Evolutionary conservation across 495 filamentous ascomycete genomes (phyloP), one percentile per base, ranked within the genome.

Genomic region (Penicillium ucsense): DNA sequence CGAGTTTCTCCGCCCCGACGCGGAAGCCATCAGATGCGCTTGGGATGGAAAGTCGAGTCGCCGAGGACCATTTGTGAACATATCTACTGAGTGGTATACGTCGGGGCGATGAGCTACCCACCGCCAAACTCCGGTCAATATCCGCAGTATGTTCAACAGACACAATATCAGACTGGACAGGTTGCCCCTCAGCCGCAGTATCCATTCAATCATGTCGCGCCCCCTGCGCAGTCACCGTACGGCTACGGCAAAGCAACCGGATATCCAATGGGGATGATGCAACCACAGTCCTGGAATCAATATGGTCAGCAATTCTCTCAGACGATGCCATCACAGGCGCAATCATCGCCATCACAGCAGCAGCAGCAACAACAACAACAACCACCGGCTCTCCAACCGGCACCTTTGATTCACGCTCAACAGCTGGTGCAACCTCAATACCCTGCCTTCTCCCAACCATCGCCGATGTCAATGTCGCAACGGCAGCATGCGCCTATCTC

Each of bases 31-130:
- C 53, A 47, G 47, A 52, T 45, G 38, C 44, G 47, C 39, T 35
- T 29, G 41, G 35, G 27, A 31, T 35, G 36, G 45, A 42, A 51
- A 33, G 45, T 41, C 34, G 45, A 50, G 44, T 46, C 29, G 35
- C n/a, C n/a, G 56, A 43, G 45, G 44, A 46, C 51, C 45, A 37
- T 47, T 20, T 45, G 52, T 52, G 46, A 51, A 50, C 51, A 39
- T 50, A 41, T 55, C 41, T 38, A 56, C 31, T n/a, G 52, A 49
- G 52, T 43, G 47, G 50, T 53, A 54, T 43, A 61, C 60, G 49
- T 59, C 55, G 64, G 61, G 68, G 70, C 65, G 59, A 74, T 74
- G 71, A 74, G 65, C 67, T 74, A 63, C 53, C 67, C 68, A 68
- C 68, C 70, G 42, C 66, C 70, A 43, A 62, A 70, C 51, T 61